Conservation (phyloP, 1,284 basidiomycete species). For the Flammula alnicola region DNA sequence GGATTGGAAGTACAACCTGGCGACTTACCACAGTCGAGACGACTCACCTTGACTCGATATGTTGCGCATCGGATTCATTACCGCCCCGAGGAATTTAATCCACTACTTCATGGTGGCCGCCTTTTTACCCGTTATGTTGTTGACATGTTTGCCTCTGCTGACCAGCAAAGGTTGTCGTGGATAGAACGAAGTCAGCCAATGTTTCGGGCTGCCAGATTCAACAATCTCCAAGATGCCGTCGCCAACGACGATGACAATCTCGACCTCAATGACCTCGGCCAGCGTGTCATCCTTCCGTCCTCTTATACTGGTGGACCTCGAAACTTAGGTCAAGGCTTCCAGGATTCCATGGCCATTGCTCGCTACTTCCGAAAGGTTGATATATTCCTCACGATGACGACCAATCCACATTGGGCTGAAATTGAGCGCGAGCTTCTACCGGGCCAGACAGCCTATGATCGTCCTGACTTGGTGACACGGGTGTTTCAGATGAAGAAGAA, state of each 20-base stretch:
- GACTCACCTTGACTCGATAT: constrained; percentile 33
- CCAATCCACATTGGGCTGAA: constrained; percentile 51
- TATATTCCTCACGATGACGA: constrained; percentile 52
- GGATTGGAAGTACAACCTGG: constrained; percentile 5
- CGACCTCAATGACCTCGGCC: constrained; percentile 38
- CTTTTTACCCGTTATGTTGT: constrained; percentile 48
- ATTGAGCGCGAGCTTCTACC: constrained; percentile 42
- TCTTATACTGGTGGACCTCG: constrained; percentile 43
- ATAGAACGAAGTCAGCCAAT: constrained; percentile 38
- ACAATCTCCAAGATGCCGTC: constrained; percentile 41
- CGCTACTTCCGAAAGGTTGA: constrained; percentile 38
- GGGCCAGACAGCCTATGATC: constrained; percentile 43
- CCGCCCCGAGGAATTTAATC: constrained; percentile 28
- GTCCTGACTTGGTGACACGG: constrained; percentile 48
- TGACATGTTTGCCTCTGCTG: constrained; percentile 39
- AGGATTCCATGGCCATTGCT: constrained; percentile 50
- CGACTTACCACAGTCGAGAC: constrained; percentile 5
- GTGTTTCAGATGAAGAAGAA: constrained; percentile 50
- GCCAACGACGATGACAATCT: constrained; percentile 25
- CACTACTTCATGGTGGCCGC: constrained; percentile 39
- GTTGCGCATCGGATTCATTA: constrained; percentile 38
- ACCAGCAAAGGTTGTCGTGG: constrained; percentile 37
- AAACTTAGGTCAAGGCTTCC: constrained; percentile 45
- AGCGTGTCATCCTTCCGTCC: constrained; percentile 42
- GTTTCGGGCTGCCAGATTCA: constrained; percentile 42